Evolutionary conservation across 2,329 filamentous ascomycete species (phyloP).

Genomic region (Tothia fuscella): DNA sequence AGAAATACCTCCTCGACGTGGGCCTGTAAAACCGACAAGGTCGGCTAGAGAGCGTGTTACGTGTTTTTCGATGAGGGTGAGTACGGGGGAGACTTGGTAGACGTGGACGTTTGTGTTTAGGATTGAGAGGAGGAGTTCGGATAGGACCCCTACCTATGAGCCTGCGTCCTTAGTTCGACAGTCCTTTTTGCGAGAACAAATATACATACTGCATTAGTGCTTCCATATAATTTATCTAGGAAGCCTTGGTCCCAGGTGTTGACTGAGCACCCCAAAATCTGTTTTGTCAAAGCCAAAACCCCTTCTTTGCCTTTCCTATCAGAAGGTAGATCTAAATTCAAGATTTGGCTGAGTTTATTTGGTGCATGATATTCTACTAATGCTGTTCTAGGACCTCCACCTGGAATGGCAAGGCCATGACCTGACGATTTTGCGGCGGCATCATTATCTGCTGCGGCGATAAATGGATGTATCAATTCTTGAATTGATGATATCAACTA

Average conservation of each 20-base stretch:
- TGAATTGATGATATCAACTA: constrained; percentile 59
- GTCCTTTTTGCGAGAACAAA: neutral
- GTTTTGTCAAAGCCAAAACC: constrained; percentile 41
- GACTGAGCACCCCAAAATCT: constrained; percentile 72
- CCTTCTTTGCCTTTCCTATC: constrained; percentile 30
- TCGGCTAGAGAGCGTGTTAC: constrained; percentile 61
- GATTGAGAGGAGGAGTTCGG: constrained; percentile 71
- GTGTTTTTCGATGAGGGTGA: constrained; percentile 78
- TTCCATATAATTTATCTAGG: constrained; percentile 88
- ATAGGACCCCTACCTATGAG: constrained; percentile 60
- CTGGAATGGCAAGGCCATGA: constrained; percentile 50
- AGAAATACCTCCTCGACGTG: constrained; percentile 57
- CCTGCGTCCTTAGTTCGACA: neutral
- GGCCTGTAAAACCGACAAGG: constrained; percentile 64
- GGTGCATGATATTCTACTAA: constrained; percentile 34
- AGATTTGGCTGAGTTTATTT: constrained; percentile 28
- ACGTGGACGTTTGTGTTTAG: constrained; percentile 93
- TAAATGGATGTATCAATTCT: constrained; percentile 56
- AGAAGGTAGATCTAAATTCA: constrained; percentile 23
- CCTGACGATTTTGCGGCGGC: constrained; percentile 44
- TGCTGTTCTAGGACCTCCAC: constrained; percentile 37
- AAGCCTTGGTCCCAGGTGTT: constrained; percentile 99
- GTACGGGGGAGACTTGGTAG: constrained; percentile 81
- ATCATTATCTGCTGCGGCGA: constrained; percentile 55
- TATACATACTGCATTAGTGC: constrained; percentile 60